Evolutionary conservation across 306 rosid species (phyloP).

Genomic region (Rubus parviflorus): DNA sequence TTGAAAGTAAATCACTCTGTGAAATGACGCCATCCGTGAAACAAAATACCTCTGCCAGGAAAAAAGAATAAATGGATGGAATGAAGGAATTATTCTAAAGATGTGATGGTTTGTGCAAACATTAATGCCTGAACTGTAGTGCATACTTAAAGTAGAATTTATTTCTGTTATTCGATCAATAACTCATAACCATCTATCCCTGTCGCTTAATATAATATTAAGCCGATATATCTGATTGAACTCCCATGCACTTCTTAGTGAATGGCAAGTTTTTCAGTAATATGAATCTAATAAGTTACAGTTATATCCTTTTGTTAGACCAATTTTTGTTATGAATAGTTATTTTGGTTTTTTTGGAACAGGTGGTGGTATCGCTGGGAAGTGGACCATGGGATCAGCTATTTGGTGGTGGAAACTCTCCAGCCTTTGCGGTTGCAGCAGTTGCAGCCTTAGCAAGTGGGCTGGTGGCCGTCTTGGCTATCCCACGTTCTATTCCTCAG

Average conservation of each 20-base stretch:
- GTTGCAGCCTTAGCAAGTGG: slow-evolving; percentile 87
- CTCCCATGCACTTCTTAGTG: slow-evolving; percentile 1
- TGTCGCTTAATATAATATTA: neutral
- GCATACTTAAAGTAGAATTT: neutral
- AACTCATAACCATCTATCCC: neutral
- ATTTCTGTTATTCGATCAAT: neutral
- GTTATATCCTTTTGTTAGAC: slow-evolving; percentile 7
- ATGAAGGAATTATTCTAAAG: neutral
- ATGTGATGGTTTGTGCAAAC: neutral
- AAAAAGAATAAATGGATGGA: neutral
- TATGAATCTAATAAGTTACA: slow-evolving; percentile 10
- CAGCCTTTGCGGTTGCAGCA: slow-evolving; percentile 89
- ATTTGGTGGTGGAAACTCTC: slow-evolving; percentile 97
- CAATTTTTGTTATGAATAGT: slow-evolving; percentile 23
- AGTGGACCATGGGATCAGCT: slow-evolving; percentile 99
- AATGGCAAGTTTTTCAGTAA: neutral
- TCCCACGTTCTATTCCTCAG: slow-evolving; percentile 69
- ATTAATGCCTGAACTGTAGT: slow-evolving; percentile 1
- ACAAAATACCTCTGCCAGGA: neutral
- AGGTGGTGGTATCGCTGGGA: slow-evolving; percentile 88
- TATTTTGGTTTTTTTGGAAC: slow-evolving; percentile 38
- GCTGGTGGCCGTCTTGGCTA: slow-evolving; percentile 70
- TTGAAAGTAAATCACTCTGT: neutral
- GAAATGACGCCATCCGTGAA: neutral
- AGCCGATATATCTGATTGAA: neutral